These are phyloP conservation scores for Fusarium proliferatum DNA, from an alignment of 2,329 filamentous ascomycete genomes.

Conservation along the genomic window DNA sequence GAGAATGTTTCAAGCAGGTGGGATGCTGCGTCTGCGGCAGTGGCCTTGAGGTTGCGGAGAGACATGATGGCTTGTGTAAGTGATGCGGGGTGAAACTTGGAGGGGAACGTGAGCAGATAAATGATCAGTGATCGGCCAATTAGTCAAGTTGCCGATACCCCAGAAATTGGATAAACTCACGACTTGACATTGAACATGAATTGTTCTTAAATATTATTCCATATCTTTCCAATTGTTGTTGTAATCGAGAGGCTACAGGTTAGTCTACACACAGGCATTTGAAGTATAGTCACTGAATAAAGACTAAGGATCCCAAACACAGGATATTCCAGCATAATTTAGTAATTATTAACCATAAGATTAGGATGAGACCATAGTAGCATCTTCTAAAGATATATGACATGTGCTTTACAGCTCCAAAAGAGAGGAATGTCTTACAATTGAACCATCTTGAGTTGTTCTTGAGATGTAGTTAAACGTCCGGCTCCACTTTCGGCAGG, in stretches of 20 bases:
- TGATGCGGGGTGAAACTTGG: constrained; percentile 12
- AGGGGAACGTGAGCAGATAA: neutral
- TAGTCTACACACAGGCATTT: neutral
- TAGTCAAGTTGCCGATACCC: neutral
- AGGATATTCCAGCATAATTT: too few relatives aligned
- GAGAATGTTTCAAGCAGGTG: constrained; percentile 48
- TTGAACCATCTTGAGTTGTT: neutral
- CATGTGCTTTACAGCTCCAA: accelerated
- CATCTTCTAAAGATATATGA: accelerated
- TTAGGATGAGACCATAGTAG: accelerated
- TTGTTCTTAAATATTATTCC: accelerated
- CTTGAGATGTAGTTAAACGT: neutral
- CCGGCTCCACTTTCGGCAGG: constrained; percentile 17
- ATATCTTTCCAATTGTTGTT: neutral
- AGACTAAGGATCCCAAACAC: neutral
- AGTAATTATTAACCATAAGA: too few relatives aligned
- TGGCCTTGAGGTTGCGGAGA: constrained; percentile 33
- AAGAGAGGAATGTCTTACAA: neutral
- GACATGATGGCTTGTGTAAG: constrained; percentile 14
- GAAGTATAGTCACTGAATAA: neutral
- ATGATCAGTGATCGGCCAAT: neutral
- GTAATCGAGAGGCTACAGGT: neutral
- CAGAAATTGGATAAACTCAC: neutral
- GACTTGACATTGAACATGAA: accelerated
- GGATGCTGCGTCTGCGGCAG: constrained; percentile 47